Conservation (phyloP, 2,329 filamentous ascomycete species). For the Hypoxylon sp. region DNA sequence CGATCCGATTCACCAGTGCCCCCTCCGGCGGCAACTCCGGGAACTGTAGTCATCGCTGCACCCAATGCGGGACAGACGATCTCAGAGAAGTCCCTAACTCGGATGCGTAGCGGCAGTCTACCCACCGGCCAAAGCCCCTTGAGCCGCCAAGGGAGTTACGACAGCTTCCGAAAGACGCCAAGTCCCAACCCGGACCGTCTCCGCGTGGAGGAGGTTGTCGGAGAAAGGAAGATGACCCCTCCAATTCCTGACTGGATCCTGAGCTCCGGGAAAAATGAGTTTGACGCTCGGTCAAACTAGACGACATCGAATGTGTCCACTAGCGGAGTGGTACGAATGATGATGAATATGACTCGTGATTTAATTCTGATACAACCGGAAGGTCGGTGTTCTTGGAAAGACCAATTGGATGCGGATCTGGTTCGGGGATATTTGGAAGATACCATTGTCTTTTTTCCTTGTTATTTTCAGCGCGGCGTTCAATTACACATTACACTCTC, state of each 20-base stretch:
- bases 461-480: conserved; percentile 47
- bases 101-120: conserved; percentile 65
- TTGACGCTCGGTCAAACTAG: conserved; percentile 12
- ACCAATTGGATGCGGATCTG: conserved; percentile 16
- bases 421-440: conserved; percentile 34
- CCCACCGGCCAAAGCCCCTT: conserved; percentile 59
- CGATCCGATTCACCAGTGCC: conserved; percentile 75
- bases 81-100: conserved; percentile 59
- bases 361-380: conserved; percentile 5
- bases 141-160: conserved; percentile 58
- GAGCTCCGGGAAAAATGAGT: conserved; percentile 52
- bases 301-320: conserved; percentile 30
- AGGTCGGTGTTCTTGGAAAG: conserved; percentile 5
- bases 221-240: conserved; percentile 62
- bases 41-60: conserved; percentile 75
- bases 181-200: conserved; percentile 38
- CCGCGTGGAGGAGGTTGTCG: conserved; percentile 35
- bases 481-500: conserved; percentile 26
- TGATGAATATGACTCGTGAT: conserved; percentile 31
- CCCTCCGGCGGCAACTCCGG: conserved; percentile 70
- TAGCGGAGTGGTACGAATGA: conserved; percentile 24
- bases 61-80: conserved; percentile 74
- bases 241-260: conserved; percentile 70
- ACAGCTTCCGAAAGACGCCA: conserved; percentile 53
- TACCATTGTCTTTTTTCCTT: conserved; percentile 46